Conservation (phyloP, 768 basidiomycete genomes). For the Suillus discolor region DNA sequence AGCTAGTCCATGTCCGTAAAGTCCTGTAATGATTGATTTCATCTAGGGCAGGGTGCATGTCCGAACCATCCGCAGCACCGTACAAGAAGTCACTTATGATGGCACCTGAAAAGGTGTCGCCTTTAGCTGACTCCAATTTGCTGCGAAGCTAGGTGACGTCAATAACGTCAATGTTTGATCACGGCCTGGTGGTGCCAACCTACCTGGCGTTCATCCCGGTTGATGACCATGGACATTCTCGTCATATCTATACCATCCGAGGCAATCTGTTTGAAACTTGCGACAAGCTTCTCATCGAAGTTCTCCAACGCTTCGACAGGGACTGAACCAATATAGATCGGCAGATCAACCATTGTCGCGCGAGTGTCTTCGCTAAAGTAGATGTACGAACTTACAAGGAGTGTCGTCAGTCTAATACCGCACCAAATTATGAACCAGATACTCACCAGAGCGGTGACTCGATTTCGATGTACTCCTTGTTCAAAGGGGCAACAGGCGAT, state of each 20-base stretch:
- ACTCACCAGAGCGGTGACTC: constrained; percentile 84
- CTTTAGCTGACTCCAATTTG: constrained; percentile 80
- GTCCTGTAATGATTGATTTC: constrained; percentile 73
- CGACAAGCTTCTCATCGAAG: constrained; percentile 69
- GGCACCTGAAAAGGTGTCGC: constrained; percentile 73
- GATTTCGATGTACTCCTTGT: constrained; percentile 92
- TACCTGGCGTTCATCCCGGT: constrained; percentile 87
- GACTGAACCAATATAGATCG: constrained; percentile 81
- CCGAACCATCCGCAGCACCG: constrained; percentile 79
- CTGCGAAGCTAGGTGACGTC: constrained; percentile 63
- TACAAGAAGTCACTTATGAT: constrained; percentile 88
- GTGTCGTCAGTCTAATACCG: neutral
- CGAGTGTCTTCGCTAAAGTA: constrained; percentile 80
- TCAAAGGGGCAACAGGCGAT: constrained; percentile 76
- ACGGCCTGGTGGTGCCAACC: constrained; percentile 8
- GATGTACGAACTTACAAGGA: constrained; percentile 69
- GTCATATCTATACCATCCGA: constrained; percentile 86
- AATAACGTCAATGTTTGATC: constrained; percentile 9
- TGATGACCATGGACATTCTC: constrained; percentile 84
- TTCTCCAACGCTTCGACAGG: constrained; percentile 77
- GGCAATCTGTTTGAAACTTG: constrained; percentile 69
- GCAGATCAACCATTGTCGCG: constrained; percentile 70
- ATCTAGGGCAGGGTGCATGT: constrained; percentile 71
- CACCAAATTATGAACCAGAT: neutral
- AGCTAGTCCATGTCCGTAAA: constrained; percentile 70